These are phyloP conservation scores for Leersia perrieri DNA, from an alignment of 176 grass and related monocot species.

Conservation along the genomic window DNA sequence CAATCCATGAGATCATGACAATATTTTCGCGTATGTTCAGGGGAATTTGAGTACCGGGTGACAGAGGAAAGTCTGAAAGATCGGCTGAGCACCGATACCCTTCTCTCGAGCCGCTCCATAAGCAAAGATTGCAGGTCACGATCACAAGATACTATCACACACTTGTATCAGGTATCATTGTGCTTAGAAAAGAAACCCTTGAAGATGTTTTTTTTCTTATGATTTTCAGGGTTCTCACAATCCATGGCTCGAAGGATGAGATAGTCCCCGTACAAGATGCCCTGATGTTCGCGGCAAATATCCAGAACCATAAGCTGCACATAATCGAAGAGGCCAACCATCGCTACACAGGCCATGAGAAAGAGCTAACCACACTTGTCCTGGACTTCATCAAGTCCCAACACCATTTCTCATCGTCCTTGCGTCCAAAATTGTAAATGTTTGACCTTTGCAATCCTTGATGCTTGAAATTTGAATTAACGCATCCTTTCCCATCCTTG, in stretches of 20 bases:
- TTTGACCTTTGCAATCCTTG: not conserved
- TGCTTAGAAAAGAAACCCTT: not conserved
- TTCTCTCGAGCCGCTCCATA: conserved; percentile 55
- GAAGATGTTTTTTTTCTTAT: no score
- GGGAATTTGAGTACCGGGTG: conserved; percentile 61
- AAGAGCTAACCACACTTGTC: conserved; percentile 44
- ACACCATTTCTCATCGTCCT: not conserved
- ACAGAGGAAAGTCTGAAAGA: conserved; percentile 63
- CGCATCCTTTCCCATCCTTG: not conserved
- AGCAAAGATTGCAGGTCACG: conserved; percentile 69
- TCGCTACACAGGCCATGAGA: conserved; percentile 56
- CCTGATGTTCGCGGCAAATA: conserved; percentile 59
- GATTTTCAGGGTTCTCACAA: conserved; percentile 58
- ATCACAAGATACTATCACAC: conserved; percentile 35
- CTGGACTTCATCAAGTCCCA: conserved; percentile 49
- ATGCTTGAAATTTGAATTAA: not conserved
- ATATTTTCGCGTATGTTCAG: conserved; percentile 24
- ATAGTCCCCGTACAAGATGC: conserved; percentile 64
- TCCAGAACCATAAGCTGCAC: conserved; percentile 67
- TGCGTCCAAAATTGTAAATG: conserved; percentile 53
- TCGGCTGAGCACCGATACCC: conserved; percentile 74
- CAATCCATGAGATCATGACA: not conserved
- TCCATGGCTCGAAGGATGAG: conserved; percentile 79
- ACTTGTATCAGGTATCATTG: not conserved
- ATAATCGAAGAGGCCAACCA: conserved; percentile 70